phyloP scores from a whole-genome alignment of 2,329 filamentous ascomycete genomes.

The Hortaea sp. region DNA sequence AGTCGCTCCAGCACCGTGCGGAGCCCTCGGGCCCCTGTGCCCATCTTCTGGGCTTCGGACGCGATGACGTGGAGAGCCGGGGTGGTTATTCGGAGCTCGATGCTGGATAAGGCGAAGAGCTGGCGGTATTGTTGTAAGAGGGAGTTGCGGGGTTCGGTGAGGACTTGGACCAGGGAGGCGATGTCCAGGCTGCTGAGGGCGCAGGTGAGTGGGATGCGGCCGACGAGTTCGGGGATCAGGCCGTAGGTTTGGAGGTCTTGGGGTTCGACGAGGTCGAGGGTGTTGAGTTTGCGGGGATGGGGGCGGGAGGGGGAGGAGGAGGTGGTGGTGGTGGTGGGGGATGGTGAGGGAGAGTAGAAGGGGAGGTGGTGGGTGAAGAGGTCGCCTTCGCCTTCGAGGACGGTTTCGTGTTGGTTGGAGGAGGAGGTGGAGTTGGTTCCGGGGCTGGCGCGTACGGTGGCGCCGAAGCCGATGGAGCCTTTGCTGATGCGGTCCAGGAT shows the following conservation, averaged over 20 bases:
- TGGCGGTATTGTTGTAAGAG: constrained; percentile 81
- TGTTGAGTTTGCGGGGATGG: constrained; percentile 57
- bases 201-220: constrained; percentile 84
- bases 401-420: constrained; percentile 45
- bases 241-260: constrained; percentile 59
- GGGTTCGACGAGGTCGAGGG: constrained; percentile 60
- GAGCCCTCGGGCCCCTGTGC: constrained; percentile 54
- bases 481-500: constrained; percentile 80
- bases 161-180: constrained; percentile 65
- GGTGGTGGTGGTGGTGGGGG: constrained; percentile 27
- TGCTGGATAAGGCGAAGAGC: constrained; percentile 69
- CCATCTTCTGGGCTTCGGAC: constrained; percentile 54
- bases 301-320: constrained; percentile 26
- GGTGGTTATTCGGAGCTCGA: constrained; percentile 72
- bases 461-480: constrained; percentile 83
- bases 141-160: constrained; percentile 86
- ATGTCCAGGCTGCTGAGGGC: constrained; percentile 68
- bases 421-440: constrained; percentile 23
- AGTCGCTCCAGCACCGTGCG: constrained; percentile 40
- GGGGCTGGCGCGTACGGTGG: constrained; percentile 53
- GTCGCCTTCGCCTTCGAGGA: constrained; percentile 48
- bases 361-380: constrained; percentile 35
- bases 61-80: constrained; percentile 75
- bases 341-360: constrained; percentile 33
- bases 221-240: constrained; percentile 90